Evolutionary conservation across 1,284 basidiomycete species (phyloP).

Genomic region (Rhodotorula sp.): DNA sequence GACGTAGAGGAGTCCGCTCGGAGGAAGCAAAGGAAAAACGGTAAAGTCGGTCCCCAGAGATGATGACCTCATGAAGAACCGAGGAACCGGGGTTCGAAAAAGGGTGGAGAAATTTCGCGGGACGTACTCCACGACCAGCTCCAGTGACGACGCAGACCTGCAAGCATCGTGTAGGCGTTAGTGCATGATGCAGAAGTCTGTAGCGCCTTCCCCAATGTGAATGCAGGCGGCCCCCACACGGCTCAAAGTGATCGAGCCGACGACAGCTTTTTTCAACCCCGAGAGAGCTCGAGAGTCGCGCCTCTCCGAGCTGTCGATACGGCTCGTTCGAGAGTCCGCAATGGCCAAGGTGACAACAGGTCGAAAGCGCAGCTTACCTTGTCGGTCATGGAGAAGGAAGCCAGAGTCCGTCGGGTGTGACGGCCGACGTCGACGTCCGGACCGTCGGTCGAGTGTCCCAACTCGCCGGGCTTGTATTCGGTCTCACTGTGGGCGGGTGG

Average conservation of each 20-base stretch:
- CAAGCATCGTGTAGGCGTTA: background rate
- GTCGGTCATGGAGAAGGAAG: constrained; percentile 42
- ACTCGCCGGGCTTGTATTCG: constrained; percentile 23
- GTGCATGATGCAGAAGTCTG: no score
- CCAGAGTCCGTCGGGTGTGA: constrained; percentile 42
- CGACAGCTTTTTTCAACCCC: no score
- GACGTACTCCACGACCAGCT: constrained; percentile 68
- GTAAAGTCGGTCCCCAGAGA: background rate
- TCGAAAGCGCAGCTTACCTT: constrained; percentile 28
- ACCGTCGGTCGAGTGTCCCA: constrained; percentile 36
- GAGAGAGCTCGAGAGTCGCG: no score
- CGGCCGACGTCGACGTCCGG: constrained; percentile 39
- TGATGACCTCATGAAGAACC: background rate
- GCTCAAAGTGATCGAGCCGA: no score
- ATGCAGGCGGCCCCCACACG: no score
- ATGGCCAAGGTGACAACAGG: background rate
- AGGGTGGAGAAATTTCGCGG: background rate
- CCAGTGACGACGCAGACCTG: constrained; percentile 89
- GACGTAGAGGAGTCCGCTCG: background rate
- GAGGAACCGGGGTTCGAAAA: background rate
- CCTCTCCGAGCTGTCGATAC: no score
- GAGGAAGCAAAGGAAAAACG: background rate
- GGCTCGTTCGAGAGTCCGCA: no score
- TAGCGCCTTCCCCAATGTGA: no score
- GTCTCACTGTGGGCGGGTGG: constrained; percentile 17